A percentile compares a stretch with the other conserved stretches of the same genome.
Conservation (phyloP, 2,329 filamentous ascomycete genomes). For the Ophiosphaerella narmari region DNA sequence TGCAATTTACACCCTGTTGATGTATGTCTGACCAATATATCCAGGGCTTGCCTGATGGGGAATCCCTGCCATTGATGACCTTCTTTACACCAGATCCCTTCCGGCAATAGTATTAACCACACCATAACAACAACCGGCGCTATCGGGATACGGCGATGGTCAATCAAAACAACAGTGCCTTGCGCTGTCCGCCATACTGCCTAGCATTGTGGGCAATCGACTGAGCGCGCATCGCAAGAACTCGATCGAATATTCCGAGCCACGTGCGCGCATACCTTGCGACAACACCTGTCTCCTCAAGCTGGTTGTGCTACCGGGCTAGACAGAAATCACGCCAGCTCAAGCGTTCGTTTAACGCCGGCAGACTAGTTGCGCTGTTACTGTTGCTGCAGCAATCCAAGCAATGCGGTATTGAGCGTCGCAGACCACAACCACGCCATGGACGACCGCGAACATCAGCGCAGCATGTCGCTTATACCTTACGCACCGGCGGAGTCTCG, state of each 20-base stretch:
- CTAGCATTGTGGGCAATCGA: constrained; percentile 19
- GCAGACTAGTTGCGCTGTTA: constrained; percentile 9
- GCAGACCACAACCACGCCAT: constrained; percentile 16
- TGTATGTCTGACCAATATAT: constrained; percentile 3
- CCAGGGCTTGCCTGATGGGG: not conserved
- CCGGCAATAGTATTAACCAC: constrained; percentile 23
- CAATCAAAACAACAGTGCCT: constrained; percentile 12
- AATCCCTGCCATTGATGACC: constrained; percentile 17
- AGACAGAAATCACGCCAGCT: constrained; percentile 7
- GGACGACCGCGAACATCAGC: constrained; percentile 38
- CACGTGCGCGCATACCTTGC: constrained; percentile 27
- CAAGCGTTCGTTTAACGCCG: constrained; percentile 1
- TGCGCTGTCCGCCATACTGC: constrained; percentile 13
- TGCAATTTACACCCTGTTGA: constrained; percentile 1
- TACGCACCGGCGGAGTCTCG: constrained; percentile 74
- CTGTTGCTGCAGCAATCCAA: constrained; percentile 2
- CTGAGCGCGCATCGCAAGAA: constrained; percentile 10
- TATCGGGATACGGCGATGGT: constrained; percentile 17
- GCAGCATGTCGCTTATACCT: constrained; percentile 72
- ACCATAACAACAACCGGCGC: constrained; percentile 23
- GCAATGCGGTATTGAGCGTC: constrained; percentile 8
- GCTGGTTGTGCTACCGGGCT: not conserved
- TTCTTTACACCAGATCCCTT: constrained; percentile 15
- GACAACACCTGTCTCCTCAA: not conserved
- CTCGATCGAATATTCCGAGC: constrained; percentile 10